A percentile compares a stretch with the other conserved stretches of the same genome.
Evolutionary conservation across 2,329 filamentous ascomycete genomes (phyloP).

Genomic region (Beauveria australis): DNA sequence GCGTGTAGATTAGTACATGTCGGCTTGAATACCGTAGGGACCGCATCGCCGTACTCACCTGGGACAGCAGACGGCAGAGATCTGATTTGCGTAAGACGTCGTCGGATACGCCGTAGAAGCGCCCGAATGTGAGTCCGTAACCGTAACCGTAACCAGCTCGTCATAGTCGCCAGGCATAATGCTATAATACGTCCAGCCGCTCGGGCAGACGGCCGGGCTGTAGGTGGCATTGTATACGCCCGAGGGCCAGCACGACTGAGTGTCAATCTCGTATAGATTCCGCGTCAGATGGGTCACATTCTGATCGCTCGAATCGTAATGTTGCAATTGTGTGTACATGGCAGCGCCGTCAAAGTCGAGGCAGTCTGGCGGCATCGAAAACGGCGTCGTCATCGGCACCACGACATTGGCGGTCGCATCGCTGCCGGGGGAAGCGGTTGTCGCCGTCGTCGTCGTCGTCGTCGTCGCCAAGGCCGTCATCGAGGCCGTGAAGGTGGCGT

Average conservation of each 20-base stretch:
- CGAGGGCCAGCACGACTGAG: neutral
- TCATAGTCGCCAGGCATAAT: neutral
- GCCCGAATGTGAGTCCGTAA: neutral
- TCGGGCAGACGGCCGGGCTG: slow-evolving; percentile 7
- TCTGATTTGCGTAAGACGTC: neutral
- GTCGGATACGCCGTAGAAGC: neutral
- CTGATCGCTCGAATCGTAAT: too few species aligned
- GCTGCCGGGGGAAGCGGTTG: neutral
- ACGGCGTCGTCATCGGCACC: slow-evolving; percentile 1
- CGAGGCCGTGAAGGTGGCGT: neutral
- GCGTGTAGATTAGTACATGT: neutral
- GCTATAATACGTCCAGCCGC: slow-evolving; percentile 9
- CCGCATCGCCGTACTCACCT: neutral
- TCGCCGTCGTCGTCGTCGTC: neutral
- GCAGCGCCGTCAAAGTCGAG: neutral
- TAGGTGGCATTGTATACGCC: neutral
- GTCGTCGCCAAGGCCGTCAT: neutral
- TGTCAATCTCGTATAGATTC: neutral
- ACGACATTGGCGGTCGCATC: neutral
- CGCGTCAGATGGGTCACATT: neutral
- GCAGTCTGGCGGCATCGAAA: neutral
- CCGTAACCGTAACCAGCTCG: neutral
- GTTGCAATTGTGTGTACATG: neutral
- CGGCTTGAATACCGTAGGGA: too few species aligned
- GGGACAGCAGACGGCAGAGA: slow-evolving; percentile 2